Conservation (phyloP, 1,284 basidiomycete species). For the Ceratobasidium sp. region DNA sequence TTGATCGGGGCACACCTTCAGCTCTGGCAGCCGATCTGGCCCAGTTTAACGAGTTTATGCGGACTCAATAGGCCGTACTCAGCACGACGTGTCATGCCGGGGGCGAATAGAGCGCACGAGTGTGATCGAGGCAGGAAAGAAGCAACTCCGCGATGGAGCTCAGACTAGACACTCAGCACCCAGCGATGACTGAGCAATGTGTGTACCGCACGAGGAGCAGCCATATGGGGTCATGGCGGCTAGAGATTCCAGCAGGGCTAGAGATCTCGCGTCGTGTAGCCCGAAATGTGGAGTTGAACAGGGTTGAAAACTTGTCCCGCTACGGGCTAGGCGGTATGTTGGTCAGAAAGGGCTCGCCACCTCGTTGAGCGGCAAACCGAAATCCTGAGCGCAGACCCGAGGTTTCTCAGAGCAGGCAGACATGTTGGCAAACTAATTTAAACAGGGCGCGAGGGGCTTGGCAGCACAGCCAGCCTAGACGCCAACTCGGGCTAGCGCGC, state of each 20-base stretch:
- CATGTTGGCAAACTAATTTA: conserved; percentile 13
- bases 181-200: too few species aligned
- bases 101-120: not conserved
- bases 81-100: not conserved
- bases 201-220: too few species aligned
- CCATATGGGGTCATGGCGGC: not conserved
- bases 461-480: conserved; percentile 6
- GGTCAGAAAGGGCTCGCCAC: conserved; percentile 2
- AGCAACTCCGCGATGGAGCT: not conserved
- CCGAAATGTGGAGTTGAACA: not conserved
- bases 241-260: not conserved
- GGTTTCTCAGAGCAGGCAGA: not conserved
- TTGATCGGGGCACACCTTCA: conserved; percentile 14
- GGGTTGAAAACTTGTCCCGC: not conserved
- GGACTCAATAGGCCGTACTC: not conserved
- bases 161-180: not conserved
- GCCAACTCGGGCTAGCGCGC: not conserved
- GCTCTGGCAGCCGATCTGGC: not conserved
- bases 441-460: conserved; percentile 8
- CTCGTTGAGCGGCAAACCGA: not conserved
- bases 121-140: not conserved
- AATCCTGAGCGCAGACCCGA: not conserved
- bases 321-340: not conserved
- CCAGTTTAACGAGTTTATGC: not conserved
- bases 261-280: not conserved